These are phyloP conservation scores for Euphrasia arctica DNA, from an alignment of 305 asterid species.

Conservation along the genomic window DNA sequence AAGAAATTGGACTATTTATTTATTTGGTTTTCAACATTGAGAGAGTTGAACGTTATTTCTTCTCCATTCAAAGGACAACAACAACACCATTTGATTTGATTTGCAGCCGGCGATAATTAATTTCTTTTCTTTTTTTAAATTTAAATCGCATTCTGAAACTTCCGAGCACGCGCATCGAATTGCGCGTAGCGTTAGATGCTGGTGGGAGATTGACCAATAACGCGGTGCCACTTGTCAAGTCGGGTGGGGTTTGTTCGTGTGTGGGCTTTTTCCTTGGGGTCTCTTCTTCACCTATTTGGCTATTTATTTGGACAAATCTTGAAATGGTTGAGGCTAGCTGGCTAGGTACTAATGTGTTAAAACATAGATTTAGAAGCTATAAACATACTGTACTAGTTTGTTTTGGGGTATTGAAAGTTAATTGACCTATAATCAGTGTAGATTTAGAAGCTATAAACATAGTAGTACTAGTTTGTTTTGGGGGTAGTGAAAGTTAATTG, in stretches of 20 bases:
- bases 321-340: too few relatives aligned
- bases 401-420: too few relatives aligned
- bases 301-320: too few relatives aligned
- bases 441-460: too few relatives aligned
- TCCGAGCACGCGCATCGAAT: not conserved
- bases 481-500: too few relatives aligned
- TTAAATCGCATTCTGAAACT: not conserved
- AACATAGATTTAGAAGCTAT: too few relatives aligned
- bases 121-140: not conserved
- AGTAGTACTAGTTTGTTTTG: too few relatives aligned
- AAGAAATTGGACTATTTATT: not conserved
- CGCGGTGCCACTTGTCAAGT: conserved; percentile 1
- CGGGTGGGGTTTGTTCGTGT: conserved; percentile 6
- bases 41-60: conserved; percentile 20
- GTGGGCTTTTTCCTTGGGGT: not conserved
- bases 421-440: too few relatives aligned
- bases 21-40: not conserved
- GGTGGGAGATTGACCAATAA: not conserved
- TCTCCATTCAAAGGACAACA: conserved; percentile 18
- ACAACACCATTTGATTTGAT: not conserved
- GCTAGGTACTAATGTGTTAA: too few relatives aligned
- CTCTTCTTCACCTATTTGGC: not conserved
- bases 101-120: conserved; percentile 34
- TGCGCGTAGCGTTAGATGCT: conserved; percentile 15
- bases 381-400: too few relatives aligned